Evolutionary conservation across 78 protist genomes (phyloP), one percentile per base, ranked within the genome.

Genomic region (Diacronema lutheri): DNA sequence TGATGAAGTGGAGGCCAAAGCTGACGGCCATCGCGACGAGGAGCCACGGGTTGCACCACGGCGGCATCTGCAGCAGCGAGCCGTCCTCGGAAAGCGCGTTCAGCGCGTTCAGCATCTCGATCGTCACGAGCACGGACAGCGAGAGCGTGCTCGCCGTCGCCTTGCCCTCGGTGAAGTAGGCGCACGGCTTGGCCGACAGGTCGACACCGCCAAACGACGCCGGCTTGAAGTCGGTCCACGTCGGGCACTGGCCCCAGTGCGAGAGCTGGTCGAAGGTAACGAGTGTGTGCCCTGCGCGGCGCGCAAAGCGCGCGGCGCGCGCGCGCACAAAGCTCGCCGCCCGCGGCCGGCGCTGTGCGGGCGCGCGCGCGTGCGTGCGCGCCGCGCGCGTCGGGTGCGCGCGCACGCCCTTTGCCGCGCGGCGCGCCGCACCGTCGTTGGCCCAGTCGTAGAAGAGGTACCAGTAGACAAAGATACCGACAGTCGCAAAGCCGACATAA

Each of bases 41-140:
- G 21, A 91, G 87, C 71, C 37, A 82, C 5, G 64, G 61, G 87
- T 90, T 89, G 68, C 37, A 16, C 83, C 73, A 60, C 26, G 93
- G 93, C 11, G 89, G 61, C 71, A 83, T 65, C 25, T 0, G 5
- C 56, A 90, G 46, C 41, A 90, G 84, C 41, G 71, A 37, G 61
- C 41, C 82, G 85, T 87, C 62, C 66, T 92, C 93, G 25, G 91
- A 73, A 72, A 89, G 64, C 31, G 88, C 83, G 81, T 91, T 91
- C 64, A 91, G 81, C 14, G 94, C 90, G 86, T 90, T 91, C 90
- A 44, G 73, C 94, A 91, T 91, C 88, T 93, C 96, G 31, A 93
- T 86, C 35, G 62, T 35, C 11, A 93, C 95, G 35, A 93, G 92
- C 25, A 91, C 81, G 20, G 93, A 83, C 50, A 93, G 93, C 35